Conservation (phyloP, 306 rosid species). For the Echinosophora koreensis region DNA sequence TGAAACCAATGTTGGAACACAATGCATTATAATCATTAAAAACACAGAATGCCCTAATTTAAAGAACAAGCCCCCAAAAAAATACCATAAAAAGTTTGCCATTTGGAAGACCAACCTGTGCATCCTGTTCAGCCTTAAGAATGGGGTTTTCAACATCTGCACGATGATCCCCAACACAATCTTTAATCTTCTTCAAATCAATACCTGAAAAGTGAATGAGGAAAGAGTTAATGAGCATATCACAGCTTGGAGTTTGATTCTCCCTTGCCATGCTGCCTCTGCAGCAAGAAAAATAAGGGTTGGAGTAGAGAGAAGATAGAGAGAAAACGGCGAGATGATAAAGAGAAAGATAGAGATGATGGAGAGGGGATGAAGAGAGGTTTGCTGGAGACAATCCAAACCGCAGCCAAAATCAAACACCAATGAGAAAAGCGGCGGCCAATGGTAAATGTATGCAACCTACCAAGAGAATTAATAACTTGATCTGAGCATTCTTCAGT, state of each 20-base stretch:
- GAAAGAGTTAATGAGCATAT: slow-evolving; percentile 15
- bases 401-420: no score
- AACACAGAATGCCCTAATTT: slow-evolving; percentile 17
- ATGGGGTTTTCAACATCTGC: slow-evolving; percentile 75
- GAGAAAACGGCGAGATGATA: no score
- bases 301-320: no score
- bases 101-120: slow-evolving; percentile 68
- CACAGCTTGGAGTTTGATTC: neutral
- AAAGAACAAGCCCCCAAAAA: slow-evolving; percentile 27
- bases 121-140: slow-evolving; percentile 85
- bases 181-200: slow-evolving; percentile 72
- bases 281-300: no score
- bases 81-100: slow-evolving; percentile 18
- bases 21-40: slow-evolving; percentile 31
- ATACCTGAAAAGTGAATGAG: slow-evolving; percentile 56
- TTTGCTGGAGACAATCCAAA: neutral
- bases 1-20: slow-evolving; percentile 51
- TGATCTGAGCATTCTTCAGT: slow-evolving; percentile 78
- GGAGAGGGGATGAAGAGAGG: no score
- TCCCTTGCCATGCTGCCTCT: no score
- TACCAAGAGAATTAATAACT: slow-evolving; percentile 86
- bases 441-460: slow-evolving; percentile 41
- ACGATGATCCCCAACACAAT: slow-evolving; percentile 73
- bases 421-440: neutral
- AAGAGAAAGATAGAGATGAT: no score